phyloP scores from a whole-genome alignment of 176 grass and related monocot genomes.

The Hyparrhenia diplandra region DNA sequence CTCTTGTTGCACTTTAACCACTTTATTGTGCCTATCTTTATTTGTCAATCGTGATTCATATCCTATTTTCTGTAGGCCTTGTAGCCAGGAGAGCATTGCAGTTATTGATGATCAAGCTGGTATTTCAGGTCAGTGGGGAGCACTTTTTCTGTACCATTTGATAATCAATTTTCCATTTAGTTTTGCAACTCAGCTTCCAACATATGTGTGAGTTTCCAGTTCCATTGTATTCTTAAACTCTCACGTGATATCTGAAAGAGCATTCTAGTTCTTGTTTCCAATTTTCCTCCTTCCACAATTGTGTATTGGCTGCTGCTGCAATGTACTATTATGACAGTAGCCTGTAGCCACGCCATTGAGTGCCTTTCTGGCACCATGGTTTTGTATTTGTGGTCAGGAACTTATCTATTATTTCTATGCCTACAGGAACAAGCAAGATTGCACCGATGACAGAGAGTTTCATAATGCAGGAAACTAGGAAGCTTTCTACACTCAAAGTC shows the following conservation, averaged over 20 bases:
- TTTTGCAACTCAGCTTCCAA: background rate
- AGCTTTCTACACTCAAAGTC: conserved; percentile 68
- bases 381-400: background rate
- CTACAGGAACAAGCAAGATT: conserved; percentile 52
- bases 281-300: background rate
- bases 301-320: background rate
- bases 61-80: conserved; percentile 30
- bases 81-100: conserved; percentile 32
- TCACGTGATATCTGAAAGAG: background rate
- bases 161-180: background rate
- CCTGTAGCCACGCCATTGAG: background rate
- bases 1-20: conserved; percentile 4
- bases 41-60: conserved; percentile 6
- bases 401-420: conserved; percentile 30
- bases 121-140: conserved; percentile 40
- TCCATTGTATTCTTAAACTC: background rate
- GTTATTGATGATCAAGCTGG: conserved; percentile 15
- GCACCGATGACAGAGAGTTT: conserved; percentile 41
- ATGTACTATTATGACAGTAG: background rate
- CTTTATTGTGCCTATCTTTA: background rate
- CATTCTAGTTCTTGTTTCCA: background rate
- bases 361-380: background rate
- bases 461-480: conserved; percentile 44
- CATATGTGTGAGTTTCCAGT: background rate
- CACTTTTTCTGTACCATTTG: background rate